Conservation (phyloP, 305 asterid species). For the Withania somnifera region DNA sequence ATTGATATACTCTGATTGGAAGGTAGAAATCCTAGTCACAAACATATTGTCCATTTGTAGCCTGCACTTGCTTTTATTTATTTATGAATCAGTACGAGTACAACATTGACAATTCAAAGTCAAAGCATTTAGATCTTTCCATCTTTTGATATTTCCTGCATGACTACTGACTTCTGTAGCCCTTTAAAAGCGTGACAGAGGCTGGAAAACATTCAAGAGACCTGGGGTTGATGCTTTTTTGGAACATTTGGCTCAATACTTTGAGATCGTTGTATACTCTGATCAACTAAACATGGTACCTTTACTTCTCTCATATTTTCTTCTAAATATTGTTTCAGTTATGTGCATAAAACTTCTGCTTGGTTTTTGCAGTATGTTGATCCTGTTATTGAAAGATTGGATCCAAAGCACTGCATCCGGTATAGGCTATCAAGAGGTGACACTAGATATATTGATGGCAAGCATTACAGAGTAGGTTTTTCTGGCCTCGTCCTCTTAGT, state of each 20-base stretch:
- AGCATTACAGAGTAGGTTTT: slow-evolving; percentile 69
- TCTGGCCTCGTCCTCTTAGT: neutral
- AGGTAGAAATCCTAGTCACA: slow-evolving; percentile 26
- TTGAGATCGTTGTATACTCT: slow-evolving; percentile 67
- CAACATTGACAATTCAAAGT: neutral
- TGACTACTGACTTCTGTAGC: neutral
- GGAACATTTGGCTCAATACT: slow-evolving; percentile 75
- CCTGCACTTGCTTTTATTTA: neutral
- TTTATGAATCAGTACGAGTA: neutral
- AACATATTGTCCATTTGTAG: neutral
- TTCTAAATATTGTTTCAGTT: neutral
- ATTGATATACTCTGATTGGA: slow-evolving; percentile 74
- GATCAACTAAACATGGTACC: slow-evolving; percentile 61
- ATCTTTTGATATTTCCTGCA: neutral
- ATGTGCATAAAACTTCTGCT: neutral
- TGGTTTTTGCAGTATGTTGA: slow-evolving; percentile 70
- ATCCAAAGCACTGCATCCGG: slow-evolving; percentile 60
- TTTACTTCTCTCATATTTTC: neutral
- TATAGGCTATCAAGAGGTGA: slow-evolving; percentile 70
- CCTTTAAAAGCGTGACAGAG: slow-evolving; percentile 69
- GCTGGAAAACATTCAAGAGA: slow-evolving; percentile 92
- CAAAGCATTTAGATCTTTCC: neutral
- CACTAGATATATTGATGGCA: slow-evolving; percentile 66
- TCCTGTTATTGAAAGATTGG: slow-evolving; percentile 70
- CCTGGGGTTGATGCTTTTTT: slow-evolving; percentile 91